phyloP scores from a whole-genome alignment of 2,329 filamentous ascomycete species.

The Diaporthe sp. region DNA sequence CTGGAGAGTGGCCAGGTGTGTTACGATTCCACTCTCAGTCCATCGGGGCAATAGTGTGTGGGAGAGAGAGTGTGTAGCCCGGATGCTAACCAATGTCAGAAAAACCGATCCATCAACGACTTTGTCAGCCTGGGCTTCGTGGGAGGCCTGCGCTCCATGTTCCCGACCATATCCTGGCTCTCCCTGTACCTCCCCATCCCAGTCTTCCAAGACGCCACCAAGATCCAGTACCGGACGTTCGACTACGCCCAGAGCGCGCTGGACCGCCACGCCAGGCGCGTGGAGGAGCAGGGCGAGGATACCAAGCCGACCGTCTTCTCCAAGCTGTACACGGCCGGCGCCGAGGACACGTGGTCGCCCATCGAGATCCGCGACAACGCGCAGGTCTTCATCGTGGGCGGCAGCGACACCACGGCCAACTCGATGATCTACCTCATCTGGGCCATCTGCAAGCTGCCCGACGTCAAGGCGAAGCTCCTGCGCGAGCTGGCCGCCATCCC shows the following conservation, averaged over 20 bases:
- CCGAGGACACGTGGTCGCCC: constrained; percentile 47
- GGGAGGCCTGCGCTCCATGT: constrained; percentile 46
- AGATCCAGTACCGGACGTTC: constrained; percentile 39
- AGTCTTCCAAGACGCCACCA: constrained; percentile 42
- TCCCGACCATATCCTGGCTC: constrained; percentile 49
- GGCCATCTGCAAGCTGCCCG: constrained; percentile 51
- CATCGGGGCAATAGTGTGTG: not conserved
- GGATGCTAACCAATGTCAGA: constrained; percentile 45
- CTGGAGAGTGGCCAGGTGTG: constrained; percentile 65
- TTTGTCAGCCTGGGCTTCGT: constrained; percentile 50
- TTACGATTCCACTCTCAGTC: not conserved
- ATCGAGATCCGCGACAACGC: constrained; percentile 57
- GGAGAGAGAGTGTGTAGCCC: not conserved
- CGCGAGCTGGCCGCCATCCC: constrained; percentile 53
- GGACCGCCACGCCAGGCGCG: constrained; percentile 43
- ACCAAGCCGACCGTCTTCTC: constrained; percentile 53
- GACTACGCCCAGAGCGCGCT: constrained; percentile 41
- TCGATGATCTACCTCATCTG: constrained; percentile 64
- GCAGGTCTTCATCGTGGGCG: constrained; percentile 61
- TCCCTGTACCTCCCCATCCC: constrained; percentile 45
- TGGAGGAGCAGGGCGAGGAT: constrained; percentile 37
- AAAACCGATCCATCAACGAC: constrained; percentile 57
- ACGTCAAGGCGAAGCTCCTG: constrained; percentile 51
- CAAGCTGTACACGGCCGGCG: constrained; percentile 52
- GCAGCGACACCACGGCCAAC: constrained; percentile 65